Evolutionary conservation across 306 rosid genomes (phyloP).

Genomic region (Prunus padus): DNA sequence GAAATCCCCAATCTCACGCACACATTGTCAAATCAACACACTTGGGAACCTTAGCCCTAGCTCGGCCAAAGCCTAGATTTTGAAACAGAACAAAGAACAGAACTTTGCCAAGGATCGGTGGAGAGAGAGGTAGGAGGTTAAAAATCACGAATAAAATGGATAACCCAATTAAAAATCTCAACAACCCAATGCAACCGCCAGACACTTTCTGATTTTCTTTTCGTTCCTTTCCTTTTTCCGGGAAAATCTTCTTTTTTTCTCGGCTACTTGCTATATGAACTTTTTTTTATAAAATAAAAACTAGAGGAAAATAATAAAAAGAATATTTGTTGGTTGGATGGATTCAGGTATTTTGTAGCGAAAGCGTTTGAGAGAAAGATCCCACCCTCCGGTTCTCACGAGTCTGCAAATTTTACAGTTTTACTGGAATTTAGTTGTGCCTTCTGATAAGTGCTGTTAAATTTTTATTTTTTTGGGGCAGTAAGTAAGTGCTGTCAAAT

Average conservation of each 20-base stretch:
- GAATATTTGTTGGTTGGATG: not conserved
- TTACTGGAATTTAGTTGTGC: not conserved
- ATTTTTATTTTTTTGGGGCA: not conserved
- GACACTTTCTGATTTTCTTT: not conserved
- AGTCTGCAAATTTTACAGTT: not conserved
- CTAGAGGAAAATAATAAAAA: not conserved
- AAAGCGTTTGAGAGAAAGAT: not conserved
- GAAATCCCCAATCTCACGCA: slow-evolving; percentile 8
- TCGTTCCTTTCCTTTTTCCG: not conserved
- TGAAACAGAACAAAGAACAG: not conserved
- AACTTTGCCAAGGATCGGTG: not conserved
- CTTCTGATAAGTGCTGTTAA: not conserved
- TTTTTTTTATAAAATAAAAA: not conserved
- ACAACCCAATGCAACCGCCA: not conserved
- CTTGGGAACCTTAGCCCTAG: slow-evolving; percentile 26
- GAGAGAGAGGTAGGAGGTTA: not conserved
- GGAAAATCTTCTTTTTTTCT: not conserved
- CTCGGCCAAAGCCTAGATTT: slow-evolving; percentile 11
- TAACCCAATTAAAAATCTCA: not conserved
- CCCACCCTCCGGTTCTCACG: not conserved
- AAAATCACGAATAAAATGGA: not conserved
- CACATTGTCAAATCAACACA: slow-evolving; percentile 32
- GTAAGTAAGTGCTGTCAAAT: not conserved
- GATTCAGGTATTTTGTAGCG: not conserved
- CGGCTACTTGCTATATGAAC: not conserved